These are phyloP conservation scores for Podaxis rugospora DNA, from an alignment of 768 basidiomycete genomes.

Conservation along the genomic window DNA sequence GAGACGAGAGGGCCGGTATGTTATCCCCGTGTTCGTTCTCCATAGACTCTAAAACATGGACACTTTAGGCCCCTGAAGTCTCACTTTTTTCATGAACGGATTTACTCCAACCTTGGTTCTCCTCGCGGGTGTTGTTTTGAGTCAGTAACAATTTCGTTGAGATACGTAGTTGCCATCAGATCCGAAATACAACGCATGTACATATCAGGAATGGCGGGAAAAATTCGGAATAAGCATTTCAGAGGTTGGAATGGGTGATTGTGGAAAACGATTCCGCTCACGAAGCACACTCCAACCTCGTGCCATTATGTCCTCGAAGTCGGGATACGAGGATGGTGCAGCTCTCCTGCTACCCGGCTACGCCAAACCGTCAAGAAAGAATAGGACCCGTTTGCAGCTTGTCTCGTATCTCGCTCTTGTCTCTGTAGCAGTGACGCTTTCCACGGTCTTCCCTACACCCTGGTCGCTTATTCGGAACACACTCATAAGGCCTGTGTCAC, in stretches of 20 bases:
- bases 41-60: not conserved
- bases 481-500: constrained; percentile 16
- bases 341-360: not conserved
- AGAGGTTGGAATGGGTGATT: not conserved
- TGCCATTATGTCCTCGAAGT: constrained; percentile 6
- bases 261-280: not conserved
- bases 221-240: not conserved
- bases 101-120: not conserved
- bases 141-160: not conserved
- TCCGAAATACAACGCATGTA: not conserved
- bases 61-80: constrained; percentile 36
- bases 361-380: not conserved
- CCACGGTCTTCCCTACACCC: constrained; percentile 28
- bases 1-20: constrained; percentile 73
- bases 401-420: constrained; percentile 22
- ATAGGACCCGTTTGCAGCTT: not conserved
- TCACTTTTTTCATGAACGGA: not conserved
- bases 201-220: not conserved
- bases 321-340: not conserved
- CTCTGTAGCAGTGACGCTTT: constrained; percentile 28
- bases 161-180: not conserved
- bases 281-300: not conserved
- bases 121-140: not conserved
- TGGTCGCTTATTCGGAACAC: constrained; percentile 25
- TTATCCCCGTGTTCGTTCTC: constrained; percentile 13